Conservation (phyloP, 495 filamentous ascomycete species). For the Tuber melanosporum region DNA sequence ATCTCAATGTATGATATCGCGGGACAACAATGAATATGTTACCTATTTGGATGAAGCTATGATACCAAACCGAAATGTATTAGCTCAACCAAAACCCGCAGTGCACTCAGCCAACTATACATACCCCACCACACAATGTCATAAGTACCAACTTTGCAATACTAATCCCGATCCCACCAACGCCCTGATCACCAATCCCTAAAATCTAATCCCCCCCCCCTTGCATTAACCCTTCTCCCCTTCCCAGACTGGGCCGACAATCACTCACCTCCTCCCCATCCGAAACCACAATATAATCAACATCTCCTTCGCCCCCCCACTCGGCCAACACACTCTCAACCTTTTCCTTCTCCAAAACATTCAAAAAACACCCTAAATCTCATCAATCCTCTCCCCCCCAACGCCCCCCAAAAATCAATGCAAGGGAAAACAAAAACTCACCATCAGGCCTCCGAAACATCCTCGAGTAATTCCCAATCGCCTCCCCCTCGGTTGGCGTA, state of each 20-base stretch:
- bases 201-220: conserved; percentile 56
- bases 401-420: neutral
- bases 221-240: neutral
- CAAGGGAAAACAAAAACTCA: conserved; percentile 6
- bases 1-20: neutral
- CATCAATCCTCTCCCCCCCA: neutral
- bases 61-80: neutral
- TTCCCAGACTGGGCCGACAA: neutral
- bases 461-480: conserved; percentile 76
- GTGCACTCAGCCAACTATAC: conserved; percentile 41
- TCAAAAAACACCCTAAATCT: conserved; percentile 52
- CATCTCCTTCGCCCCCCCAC: conserved; percentile 64
- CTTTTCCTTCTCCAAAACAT: conserved; percentile 44
- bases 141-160: conserved; percentile 76
- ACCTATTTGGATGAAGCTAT: conserved; percentile 37
- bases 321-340: conserved; percentile 47
- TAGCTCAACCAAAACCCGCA: neutral
- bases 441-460: conserved; percentile 70
- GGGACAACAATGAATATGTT: neutral
- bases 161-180: conserved; percentile 77
- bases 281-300: conserved; percentile 85
- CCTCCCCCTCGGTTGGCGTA: conserved; percentile 87
- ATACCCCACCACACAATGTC: conserved; percentile 77
- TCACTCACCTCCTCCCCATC: conserved; percentile 58
- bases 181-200: conserved; percentile 87